phyloP scores from a whole-genome alignment of 768 basidiomycete species.

The Naematelia encephala region DNA sequence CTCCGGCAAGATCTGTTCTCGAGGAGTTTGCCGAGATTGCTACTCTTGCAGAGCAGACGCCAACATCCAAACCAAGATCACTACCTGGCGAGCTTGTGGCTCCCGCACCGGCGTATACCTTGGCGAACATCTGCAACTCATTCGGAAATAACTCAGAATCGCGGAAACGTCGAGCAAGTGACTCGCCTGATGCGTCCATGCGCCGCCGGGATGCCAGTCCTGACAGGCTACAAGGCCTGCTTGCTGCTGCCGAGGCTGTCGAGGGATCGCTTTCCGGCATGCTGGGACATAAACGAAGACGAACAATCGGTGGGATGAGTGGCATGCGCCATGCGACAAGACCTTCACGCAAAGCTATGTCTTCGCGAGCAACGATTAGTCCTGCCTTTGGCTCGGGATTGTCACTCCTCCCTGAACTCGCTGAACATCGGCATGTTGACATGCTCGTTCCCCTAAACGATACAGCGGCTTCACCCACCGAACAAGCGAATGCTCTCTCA shows the following conservation, averaged over 20 bases:
- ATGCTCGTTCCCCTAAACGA: constrained; percentile 25
- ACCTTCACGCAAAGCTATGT: constrained; percentile 9
- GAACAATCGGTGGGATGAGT: constrained; percentile 34
- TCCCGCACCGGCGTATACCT: constrained; percentile 21
- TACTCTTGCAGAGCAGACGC: constrained; percentile 40
- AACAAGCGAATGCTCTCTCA: constrained; percentile 3
- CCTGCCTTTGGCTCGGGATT: constrained; percentile 16
- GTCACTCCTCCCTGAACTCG: constrained; percentile 10
- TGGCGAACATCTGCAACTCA: constrained; percentile 23
- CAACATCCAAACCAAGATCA: constrained; percentile 20
- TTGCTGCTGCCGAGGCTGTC: constrained; percentile 40
- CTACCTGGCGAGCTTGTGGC: constrained; percentile 23
- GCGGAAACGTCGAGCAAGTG: constrained; percentile 26
- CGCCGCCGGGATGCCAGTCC: constrained; percentile 22
- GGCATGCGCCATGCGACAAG: constrained; percentile 26
- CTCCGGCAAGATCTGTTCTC: constrained; percentile 39
- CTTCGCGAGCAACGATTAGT: constrained; percentile 19
- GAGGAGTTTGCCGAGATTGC: constrained; percentile 45
- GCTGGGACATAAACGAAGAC: constrained; percentile 31
- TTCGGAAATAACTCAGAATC: constrained; percentile 3
- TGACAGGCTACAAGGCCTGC: constrained; percentile 34
- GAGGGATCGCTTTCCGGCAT: constrained; percentile 33
- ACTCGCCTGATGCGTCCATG: constrained; percentile 21
- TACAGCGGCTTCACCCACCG: constrained; percentile 8
- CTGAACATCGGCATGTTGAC: constrained; percentile 15